Conservation (phyloP, 306 rosid species). For the Pyrus betulifolia region DNA sequence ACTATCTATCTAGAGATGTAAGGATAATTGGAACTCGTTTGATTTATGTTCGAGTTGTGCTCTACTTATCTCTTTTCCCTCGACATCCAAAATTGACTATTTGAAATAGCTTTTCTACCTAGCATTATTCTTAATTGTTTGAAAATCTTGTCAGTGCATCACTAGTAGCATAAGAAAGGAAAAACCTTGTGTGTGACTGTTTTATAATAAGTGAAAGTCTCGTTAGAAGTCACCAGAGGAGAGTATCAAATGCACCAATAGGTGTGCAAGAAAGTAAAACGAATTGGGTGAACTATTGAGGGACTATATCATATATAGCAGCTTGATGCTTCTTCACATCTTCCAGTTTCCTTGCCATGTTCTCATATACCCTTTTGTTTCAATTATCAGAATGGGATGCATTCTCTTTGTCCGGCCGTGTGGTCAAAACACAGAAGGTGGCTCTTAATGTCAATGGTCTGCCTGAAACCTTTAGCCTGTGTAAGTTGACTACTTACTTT, state of each 20-base stretch:
- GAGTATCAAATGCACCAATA: neutral
- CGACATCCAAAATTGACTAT: neutral
- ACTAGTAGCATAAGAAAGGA: neutral
- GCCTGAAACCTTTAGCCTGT: constrained; percentile 86
- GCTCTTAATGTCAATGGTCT: constrained; percentile 93
- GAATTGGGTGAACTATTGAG: neutral
- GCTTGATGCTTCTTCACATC: constrained; percentile 4
- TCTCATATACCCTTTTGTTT: constrained; percentile 14
- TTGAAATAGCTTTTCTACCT: neutral
- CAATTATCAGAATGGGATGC: constrained; percentile 80
- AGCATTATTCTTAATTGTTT: neutral
- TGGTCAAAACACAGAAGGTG: constrained; percentile 98
- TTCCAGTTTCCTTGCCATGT: neutral
- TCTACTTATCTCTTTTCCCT: neutral
- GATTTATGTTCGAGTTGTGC: neutral
- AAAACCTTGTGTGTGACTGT: neutral
- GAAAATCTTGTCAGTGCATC: neutral
- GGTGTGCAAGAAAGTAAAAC: neutral
- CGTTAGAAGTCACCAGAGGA: neutral
- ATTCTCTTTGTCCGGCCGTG: constrained; percentile 97
- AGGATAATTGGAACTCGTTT: neutral
- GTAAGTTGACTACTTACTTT: constrained; percentile 55
- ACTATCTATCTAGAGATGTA: neutral
- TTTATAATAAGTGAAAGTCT: neutral
- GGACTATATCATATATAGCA: neutral